Conservation (phyloP, 257 asterid genomes). For the Phtheirospermum japonicum region DNA sequence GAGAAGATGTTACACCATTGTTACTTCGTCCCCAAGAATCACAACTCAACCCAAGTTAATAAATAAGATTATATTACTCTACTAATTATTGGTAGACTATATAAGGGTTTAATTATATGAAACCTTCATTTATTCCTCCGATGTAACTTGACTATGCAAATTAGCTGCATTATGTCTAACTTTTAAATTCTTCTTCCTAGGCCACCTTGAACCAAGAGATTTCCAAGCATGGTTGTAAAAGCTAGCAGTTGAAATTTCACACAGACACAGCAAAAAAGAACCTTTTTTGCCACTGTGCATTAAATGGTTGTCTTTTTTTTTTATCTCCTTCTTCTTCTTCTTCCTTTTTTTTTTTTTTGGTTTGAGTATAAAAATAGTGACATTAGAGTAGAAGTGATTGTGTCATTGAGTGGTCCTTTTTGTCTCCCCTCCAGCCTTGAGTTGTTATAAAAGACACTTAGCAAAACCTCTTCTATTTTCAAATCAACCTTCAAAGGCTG, state of each 20-base stretch:
- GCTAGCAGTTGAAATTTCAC: conserved; percentile 17
- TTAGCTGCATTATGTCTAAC: no score
- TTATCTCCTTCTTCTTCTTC: conserved; percentile 7
- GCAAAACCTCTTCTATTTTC: conserved; percentile 7
- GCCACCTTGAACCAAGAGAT: conserved; percentile 30
- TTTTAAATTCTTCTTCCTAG: no score
- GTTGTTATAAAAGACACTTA: conserved; percentile 5
- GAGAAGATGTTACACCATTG: no score
- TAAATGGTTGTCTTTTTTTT: conserved; percentile 28
- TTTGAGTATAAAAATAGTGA: conserved; percentile 20
- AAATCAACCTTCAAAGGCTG: no score
- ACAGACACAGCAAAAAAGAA: conserved; percentile 22
- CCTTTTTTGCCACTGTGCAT: conserved; percentile 23
- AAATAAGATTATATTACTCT: no score
- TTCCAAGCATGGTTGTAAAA: conserved; percentile 24
- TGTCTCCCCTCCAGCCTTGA: conserved; percentile 26
- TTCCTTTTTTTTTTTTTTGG: background rate
- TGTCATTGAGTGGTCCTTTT: conserved; percentile 28
- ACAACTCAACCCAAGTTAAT: no score
- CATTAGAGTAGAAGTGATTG: conserved; percentile 10
- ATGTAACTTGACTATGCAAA: conserved; percentile 10
- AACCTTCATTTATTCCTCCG: no score
- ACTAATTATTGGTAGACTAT: no score
- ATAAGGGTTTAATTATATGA: no score
- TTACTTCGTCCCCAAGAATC: no score